These are phyloP conservation scores for Oidiodendron maius DNA, from an alignment of 495 filamentous ascomycete genomes.

Conservation along the genomic window DNA sequence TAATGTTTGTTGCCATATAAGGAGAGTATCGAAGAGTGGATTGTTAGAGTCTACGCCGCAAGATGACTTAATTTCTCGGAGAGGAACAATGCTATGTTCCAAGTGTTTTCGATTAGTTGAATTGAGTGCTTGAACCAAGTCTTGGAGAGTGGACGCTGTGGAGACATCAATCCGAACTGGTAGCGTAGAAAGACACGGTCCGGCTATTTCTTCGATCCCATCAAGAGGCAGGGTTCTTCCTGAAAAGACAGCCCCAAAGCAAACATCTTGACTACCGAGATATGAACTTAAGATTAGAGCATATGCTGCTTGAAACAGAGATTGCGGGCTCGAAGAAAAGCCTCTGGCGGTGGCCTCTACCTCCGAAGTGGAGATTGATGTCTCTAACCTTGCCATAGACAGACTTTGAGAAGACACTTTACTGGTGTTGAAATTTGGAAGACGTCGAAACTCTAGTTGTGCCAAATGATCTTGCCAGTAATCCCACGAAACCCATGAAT, in stretches of 20 bases:
- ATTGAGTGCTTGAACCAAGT: constrained; percentile 57
- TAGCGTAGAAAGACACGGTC: constrained; percentile 64
- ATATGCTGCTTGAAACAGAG: constrained; percentile 66
- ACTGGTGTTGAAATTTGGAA: constrained; percentile 39
- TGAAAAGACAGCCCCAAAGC: constrained; percentile 71
- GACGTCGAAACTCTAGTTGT: constrained; percentile 29
- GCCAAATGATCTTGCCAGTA: constrained; percentile 52
- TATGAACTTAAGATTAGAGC: constrained; percentile 57
- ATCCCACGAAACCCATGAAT: constrained; percentile 29
- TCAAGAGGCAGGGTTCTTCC: constrained; percentile 62
- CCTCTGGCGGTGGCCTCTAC: constrained; percentile 24
- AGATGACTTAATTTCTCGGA: constrained; percentile 59
- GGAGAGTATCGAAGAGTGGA: constrained; percentile 60
- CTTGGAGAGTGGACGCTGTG: constrained; percentile 38
- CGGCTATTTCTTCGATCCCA: constrained; percentile 63
- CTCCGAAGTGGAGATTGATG: constrained; percentile 15
- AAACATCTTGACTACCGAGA: constrained; percentile 58
- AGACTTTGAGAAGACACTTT: constrained; percentile 10
- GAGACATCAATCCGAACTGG: constrained; percentile 55
- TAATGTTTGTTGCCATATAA: constrained; percentile 73
- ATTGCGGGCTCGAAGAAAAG: constrained; percentile 40
- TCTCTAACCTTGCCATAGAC: constrained; percentile 4
- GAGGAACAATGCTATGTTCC: constrained; percentile 48
- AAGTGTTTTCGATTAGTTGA: constrained; percentile 53
- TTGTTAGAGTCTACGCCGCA: constrained; percentile 40